Evolutionary conservation across 768 basidiomycete genomes (phyloP), one percentile per base, ranked within the genome.

Genomic region (Suillus fuscotomentosus): DNA sequence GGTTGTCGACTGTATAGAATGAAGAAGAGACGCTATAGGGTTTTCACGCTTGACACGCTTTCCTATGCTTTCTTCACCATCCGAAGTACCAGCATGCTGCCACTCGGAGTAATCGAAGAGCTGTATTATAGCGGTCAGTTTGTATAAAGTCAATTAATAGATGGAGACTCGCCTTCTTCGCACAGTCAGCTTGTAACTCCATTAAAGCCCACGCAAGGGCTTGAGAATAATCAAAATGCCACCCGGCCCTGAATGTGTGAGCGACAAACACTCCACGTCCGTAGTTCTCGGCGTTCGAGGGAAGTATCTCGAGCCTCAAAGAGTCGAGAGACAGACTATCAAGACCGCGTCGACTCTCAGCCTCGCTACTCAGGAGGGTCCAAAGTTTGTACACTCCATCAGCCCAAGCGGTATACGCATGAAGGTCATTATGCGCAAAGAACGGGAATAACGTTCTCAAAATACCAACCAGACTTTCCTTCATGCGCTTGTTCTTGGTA

Each of bases 141-240:
- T 60, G 27, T 38, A 38, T 56, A 38, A 39, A 51, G 11, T 31
- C 60, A 51, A 64, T 57, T 24, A 31, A 54, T 22, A 55, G 20
- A 59, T 20, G 57, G 20, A 1, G 3, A 20, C 78, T 62, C 70
- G 92, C 93, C 80, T 88, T 85, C 60, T 82, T 82, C 5, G 86
- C 82, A 71, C 89, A 91, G 72, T 94, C 92, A 3, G 93, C 91
- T 65, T 92, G 90, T 24, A 96, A 77, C 72, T 94, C 88, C 7
- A 95, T 77, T 7, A 89, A 80, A 7, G 87, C 84, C 95, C 95
- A 97, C 0, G 88, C 81, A 39, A 92, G 74, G 1, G 91, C 92
- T 72, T 94, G 89, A 22, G 73, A 79, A 0, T 81, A 66, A 65
- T 87, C 86, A 70, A 99, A 94, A 68, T 86, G 84, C 80, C 82